Conservation (phyloP, 805 yeast genomes). For the Metschnikowia cerradonensis region DNA sequence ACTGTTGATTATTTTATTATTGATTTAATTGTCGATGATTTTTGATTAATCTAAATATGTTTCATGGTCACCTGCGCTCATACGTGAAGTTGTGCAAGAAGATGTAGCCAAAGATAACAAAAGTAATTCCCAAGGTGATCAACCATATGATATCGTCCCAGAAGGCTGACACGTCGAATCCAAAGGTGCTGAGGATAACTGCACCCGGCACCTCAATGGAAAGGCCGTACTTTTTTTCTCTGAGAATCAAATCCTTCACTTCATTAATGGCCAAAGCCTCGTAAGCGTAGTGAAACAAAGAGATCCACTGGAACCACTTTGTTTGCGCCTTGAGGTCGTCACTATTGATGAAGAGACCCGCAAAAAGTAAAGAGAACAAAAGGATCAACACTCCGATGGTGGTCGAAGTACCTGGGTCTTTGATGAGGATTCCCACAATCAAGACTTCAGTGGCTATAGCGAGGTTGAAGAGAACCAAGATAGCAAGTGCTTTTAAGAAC, state of each 20-base stretch:
- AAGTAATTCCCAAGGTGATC: constrained; percentile 51
- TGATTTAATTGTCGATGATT: neutral
- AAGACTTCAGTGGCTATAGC: constrained; percentile 82
- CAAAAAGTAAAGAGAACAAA: constrained; percentile 82
- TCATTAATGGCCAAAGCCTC: constrained; percentile 92
- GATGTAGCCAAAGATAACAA: constrained; percentile 66
- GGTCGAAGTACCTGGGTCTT: constrained; percentile 90
- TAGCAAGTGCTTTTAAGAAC: constrained; percentile 62
- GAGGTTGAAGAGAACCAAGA: constrained; percentile 77
- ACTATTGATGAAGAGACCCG: constrained; percentile 89
- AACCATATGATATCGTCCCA: constrained; percentile 62
- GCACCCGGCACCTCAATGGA: constrained; percentile 98
- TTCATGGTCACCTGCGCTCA: constrained; percentile 54
- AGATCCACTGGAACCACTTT: constrained; percentile 74
- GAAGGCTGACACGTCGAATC: constrained; percentile 79
- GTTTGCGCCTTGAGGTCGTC: constrained; percentile 53
- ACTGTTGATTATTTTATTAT: too few species aligned
- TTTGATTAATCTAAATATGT: too few species aligned
- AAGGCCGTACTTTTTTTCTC: constrained; percentile 86
- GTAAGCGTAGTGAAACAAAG: constrained; percentile 93
- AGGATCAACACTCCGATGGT: constrained; percentile 80
- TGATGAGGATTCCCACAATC: constrained; percentile 80
- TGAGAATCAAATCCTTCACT: constrained; percentile 77
- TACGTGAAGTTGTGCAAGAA: constrained; percentile 70
- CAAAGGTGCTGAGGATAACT: constrained; percentile 90